Percentiles rank a stretch among this genome's conserved stretches.
Conservation (phyloP, 139 green algal genomes). For the Microglena sp. region DNA sequence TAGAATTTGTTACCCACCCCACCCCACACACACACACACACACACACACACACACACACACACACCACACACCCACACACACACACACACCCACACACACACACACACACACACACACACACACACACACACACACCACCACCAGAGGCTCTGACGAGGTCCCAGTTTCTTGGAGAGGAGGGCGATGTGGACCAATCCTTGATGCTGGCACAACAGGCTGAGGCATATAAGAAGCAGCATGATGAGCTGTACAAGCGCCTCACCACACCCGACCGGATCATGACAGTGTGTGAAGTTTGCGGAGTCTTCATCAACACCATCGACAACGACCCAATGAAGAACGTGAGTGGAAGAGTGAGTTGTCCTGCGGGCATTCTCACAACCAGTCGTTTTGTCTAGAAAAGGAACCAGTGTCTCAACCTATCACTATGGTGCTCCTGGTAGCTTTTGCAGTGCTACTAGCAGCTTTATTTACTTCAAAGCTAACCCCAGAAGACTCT, state of each 20-base stretch:
- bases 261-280: conserved; percentile 53
- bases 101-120: conserved; percentile 3
- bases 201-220: conserved; percentile 47
- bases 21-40: too few species aligned
- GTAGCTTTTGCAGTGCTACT: too few species aligned
- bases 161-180: conserved; percentile 52
- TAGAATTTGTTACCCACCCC: too few species aligned
- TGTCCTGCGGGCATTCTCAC: background rate
- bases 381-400: too few species aligned
- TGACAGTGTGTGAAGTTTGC: conserved; percentile 78
- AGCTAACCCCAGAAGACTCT: too few species aligned
- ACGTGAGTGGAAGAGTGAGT: conserved; percentile 35
- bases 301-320: conserved; percentile 79
- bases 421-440: too few species aligned
- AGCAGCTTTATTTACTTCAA: too few species aligned
- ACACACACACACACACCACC: conserved; percentile 1
- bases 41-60: too few species aligned
- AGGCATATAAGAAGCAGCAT: conserved; percentile 49
- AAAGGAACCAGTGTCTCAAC: too few species aligned
- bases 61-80: conserved; percentile 4
- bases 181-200: conserved; percentile 72
- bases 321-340: conserved; percentile 74
- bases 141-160: conserved; percentile 36
- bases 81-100: conserved; percentile 13
- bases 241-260: conserved; percentile 44